Evolutionary conservation across 2,329 filamentous ascomycete genomes (phyloP), one percentile per base, ranked within the genome.

Genomic region (Aaosphaeria pasadenensis): DNA sequence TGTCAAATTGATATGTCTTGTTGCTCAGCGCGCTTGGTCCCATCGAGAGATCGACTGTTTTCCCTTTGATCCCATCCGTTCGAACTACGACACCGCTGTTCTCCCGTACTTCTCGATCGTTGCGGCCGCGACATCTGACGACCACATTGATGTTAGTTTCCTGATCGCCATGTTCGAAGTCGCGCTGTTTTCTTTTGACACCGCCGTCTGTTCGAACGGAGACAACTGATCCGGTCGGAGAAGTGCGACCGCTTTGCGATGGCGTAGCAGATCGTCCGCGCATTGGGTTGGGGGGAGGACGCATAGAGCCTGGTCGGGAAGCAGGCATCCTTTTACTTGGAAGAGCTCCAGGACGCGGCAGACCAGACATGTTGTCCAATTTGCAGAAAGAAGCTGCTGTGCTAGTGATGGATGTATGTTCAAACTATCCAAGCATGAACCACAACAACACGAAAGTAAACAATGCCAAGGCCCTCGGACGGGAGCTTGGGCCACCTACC

Each of bases 61-160:
- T 90, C 40, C 91, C 91, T 71, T 89, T 92, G 52, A 90, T 85
- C n/a, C 89, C 91, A 58, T 94, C 88, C 4, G 91, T 92, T 28
- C 81, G 85, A 7, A 99, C 84, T 1, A 97, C 91, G 1, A 97
- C 91, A 36, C 90, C 89, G 67, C 91, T 96, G 72, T 96, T 99
- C 71, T 99, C 94, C 59, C 85, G 82, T 45, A 96, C 85, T 74
- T 99, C 94, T 57, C 92, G 86, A 59, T 96, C 89, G 67, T 89
- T 97, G 54, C 94, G 87, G 5, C 92, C 94, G 58, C 94, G 83
- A 74, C 92, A 99, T 55, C 94, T 83, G 49, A 99, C 95, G 32
- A 97, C 91, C 42, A 99, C 94, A 67, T 95, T 94, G 72, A 99
- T 99, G 68, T 96, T 99, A 6, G 92, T 97, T 71, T 95, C 91